Evolutionary conservation across 1,284 basidiomycete genomes (phyloP), one percentile per base, ranked within the genome.

Genomic region (Trametes polyzona): DNA sequence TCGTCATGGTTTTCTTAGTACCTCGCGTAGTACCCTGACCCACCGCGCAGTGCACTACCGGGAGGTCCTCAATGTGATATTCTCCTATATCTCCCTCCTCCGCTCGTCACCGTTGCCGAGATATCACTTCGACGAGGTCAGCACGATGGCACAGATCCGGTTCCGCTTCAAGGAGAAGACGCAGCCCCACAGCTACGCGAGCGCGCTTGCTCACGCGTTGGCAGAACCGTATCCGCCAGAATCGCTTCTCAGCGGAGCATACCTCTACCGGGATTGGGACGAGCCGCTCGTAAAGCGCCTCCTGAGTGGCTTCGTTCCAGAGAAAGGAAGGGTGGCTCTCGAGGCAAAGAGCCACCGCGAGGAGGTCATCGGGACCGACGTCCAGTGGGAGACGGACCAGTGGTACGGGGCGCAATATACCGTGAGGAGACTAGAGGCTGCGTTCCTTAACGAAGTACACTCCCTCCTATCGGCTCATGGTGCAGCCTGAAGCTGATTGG

Each of bases 151-250:
- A 24, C 76, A 80, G 32, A 81, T 86, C 51, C 74, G 75, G 10
- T 90, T 88, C 78, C 73, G 77, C 23, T 89, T 86, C 69, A 78
- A 80, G 58, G 85, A 89, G 65, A 82, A 85, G 68, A 48, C 49
- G 19, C 64, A 67, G 49, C 71, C 71, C 7, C 69, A 70, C 43
- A 47, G 52, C 2, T 69, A 68, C 47, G 68, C 62, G 10, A 48
- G 51, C 8, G 37, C 49, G 30, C 57, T 71, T 2, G 57, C 67
- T 8, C 52, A 42, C 42, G 36, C 58, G 8, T 57, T 69, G 16
- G 47, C 64, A 2, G 62, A 67, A 26, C 64, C 64, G 9, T 61
- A 66, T 30, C 64, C 67, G 0, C 62, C 67, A 0, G 56, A 68
- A 36, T 48, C 54, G 46, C 33, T 68, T 16, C 53, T 71, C 9